These are phyloP conservation scores for Hortiboletus campestris DNA, from an alignment of 768 basidiomycete species.

Conservation along the genomic window DNA sequence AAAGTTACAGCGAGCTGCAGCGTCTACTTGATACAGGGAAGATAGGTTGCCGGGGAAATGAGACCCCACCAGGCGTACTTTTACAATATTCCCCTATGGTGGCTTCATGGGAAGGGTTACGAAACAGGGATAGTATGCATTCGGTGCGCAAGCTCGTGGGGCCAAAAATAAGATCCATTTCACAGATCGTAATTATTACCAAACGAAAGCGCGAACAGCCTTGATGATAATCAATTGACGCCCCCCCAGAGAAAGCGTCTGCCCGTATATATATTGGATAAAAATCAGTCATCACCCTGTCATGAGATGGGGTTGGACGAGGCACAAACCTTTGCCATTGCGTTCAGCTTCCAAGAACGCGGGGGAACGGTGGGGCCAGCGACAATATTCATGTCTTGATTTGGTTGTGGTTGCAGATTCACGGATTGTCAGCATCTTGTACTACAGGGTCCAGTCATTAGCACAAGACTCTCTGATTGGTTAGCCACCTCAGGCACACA, in stretches of 20 bases:
- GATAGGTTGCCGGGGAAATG: neutral
- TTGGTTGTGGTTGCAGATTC: neutral
- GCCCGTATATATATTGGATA: neutral
- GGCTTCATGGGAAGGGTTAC: slow-evolving; percentile 1
- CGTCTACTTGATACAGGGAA: slow-evolving; percentile 6
- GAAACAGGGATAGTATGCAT: slow-evolving; percentile 3
- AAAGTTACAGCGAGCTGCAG: neutral
- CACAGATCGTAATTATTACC: neutral
- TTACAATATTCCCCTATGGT: slow-evolving; percentile 17
- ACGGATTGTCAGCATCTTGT: neutral
- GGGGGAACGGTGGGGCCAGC: neutral
- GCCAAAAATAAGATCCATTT: slow-evolving; percentile 3
- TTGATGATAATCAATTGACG: neutral
- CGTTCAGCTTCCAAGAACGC: neutral
- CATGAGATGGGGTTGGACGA: neutral
- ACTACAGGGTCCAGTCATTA: neutral
- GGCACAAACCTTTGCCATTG: neutral
- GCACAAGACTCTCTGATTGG: too few species aligned
- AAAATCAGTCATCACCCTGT: neutral
- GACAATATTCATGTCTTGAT: neutral
- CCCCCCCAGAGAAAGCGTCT: neutral
- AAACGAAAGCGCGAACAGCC: neutral
- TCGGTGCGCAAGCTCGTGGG: neutral
- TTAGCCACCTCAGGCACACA: too few species aligned
- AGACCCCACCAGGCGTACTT: neutral